Conservation (phyloP, 192 early-diverging fungal species). For the Rhizophagus sp. region DNA sequence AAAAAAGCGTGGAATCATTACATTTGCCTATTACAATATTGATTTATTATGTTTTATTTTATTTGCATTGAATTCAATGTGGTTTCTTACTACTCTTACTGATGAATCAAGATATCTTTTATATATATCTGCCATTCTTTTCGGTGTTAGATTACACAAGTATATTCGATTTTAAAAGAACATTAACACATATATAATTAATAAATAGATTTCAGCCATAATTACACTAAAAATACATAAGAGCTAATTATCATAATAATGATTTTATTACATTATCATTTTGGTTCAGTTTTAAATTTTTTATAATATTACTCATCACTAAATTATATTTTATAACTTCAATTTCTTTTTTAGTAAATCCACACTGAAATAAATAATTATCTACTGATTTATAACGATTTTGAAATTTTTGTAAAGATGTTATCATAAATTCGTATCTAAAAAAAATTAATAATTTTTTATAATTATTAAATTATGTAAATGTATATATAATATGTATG, state of each 20-base stretch:
- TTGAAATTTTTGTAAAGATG: background rate
- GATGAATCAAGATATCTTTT: background rate
- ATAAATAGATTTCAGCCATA: too few species aligned
- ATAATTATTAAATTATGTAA: background rate
- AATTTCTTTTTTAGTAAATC: background rate
- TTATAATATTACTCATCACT: background rate
- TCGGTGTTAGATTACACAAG: background rate
- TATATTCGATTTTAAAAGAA: background rate
- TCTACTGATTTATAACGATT: background rate
- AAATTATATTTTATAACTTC: slow-evolving; percentile 5
- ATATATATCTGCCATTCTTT: background rate
- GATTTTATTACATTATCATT: background rate
- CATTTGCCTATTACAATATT: background rate
- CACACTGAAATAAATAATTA: background rate
- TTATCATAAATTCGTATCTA: slow-evolving; percentile 5
- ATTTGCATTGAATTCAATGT: background rate
- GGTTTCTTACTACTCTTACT: background rate
- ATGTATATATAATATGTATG: background rate
- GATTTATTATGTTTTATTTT: background rate
- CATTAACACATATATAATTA: too few species aligned
- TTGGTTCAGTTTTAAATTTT: background rate
- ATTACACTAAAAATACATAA: too few species aligned
- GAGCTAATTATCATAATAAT: background rate
- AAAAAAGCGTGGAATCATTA: background rate
- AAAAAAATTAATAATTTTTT: background rate